A percentile compares a stretch with the other conserved stretches of the same genome.
phyloP scores from a whole-genome alignment of 2,329 filamentous ascomycete species.

The Tolypocladium paradoxum region DNA sequence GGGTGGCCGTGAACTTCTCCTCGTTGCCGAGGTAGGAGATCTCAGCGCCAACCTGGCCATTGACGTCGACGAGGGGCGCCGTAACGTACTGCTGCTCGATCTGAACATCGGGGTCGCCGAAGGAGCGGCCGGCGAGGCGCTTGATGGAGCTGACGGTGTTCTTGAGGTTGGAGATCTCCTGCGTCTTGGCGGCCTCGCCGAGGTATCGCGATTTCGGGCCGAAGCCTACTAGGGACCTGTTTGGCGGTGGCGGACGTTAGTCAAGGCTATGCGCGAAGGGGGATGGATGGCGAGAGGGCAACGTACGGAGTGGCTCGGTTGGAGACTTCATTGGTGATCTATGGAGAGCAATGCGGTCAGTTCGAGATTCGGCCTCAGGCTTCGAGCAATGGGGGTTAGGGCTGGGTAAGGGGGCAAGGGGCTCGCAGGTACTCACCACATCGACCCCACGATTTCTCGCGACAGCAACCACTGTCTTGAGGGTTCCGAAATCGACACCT shows the following conservation, averaged over 20 bases:
- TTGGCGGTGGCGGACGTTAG: not conserved
- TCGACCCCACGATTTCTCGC: slow-evolving; percentile 98
- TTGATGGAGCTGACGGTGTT: slow-evolving; percentile 93
- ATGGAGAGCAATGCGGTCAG: slow-evolving; percentile 2
- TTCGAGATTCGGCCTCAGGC: not conserved
- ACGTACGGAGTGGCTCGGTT: slow-evolving; percentile 97
- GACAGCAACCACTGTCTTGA: slow-evolving; percentile 96
- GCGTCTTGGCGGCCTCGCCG: slow-evolving; percentile 92
- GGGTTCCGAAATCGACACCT: slow-evolving; percentile 90
- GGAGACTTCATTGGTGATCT: slow-evolving; percentile 99
- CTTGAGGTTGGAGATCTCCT: slow-evolving; percentile 98
- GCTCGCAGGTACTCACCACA: slow-evolving; percentile 59
- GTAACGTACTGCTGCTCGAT: slow-evolving; percentile 89
- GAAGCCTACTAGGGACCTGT: slow-evolving; percentile 85
- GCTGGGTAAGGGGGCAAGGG: not conserved
- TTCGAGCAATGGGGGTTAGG: not conserved
- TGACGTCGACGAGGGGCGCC: slow-evolving; percentile 74
- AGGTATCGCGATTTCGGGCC: slow-evolving; percentile 88
- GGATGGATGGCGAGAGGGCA: slow-evolving; percentile 1
- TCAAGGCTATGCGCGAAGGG: not conserved
- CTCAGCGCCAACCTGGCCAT: slow-evolving; percentile 91
- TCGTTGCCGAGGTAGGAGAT: slow-evolving; percentile 90
- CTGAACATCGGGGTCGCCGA: slow-evolving; percentile 85
- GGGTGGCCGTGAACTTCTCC: slow-evolving; percentile 87
- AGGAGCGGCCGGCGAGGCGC: slow-evolving; percentile 76